These are phyloP conservation scores for Beta vulgaris DNA, from an alignment of 148 eudicot species.

Conservation along the genomic window DNA sequence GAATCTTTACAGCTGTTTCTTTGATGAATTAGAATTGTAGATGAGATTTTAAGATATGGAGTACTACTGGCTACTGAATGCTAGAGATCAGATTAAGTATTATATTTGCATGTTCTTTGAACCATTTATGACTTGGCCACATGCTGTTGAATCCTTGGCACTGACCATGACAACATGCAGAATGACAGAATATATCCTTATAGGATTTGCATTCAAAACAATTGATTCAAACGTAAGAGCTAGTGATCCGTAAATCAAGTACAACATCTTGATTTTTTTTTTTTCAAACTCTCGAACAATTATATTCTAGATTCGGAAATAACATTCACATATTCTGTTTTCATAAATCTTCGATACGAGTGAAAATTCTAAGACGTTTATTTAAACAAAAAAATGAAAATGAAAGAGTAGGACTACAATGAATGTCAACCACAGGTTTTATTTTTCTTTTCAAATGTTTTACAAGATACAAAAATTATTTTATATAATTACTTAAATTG, in stretches of 20 bases:
- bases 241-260: not conserved
- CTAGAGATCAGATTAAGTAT: not conserved
- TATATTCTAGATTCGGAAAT: no score
- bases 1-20: slow-evolving; percentile 12
- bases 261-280: no score
- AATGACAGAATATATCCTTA: not conserved
- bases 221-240: not conserved
- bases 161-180: not conserved
- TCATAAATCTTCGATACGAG: no score
- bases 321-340: no score
- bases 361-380: no score
- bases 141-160: not conserved
- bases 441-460: no score
- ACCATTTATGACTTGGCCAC: slow-evolving; percentile 2
- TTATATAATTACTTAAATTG: no score
- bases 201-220: not conserved
- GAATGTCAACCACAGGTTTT: no score
- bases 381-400: no score
- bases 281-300: no score
- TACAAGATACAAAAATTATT: no score
- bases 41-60: slow-evolving; percentile 8
- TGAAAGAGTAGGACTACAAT: no score
- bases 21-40: not conserved
- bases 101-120: not conserved
- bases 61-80: not conserved